Conservation (phyloP, 2,329 filamentous ascomycete genomes). For the Podosphaera leucotricha region DNA sequence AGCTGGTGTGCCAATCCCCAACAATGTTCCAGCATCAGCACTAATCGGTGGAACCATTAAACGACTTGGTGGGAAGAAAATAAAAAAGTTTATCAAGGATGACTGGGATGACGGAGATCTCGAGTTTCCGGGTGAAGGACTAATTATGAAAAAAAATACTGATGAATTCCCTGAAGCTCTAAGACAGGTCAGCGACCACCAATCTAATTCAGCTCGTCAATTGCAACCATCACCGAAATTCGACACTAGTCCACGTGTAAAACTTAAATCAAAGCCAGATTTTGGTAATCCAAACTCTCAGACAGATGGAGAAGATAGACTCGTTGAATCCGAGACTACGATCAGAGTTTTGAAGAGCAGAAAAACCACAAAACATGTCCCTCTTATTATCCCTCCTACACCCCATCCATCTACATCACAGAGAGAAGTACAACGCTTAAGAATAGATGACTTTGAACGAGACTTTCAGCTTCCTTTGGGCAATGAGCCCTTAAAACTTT, state of each 20-base stretch:
- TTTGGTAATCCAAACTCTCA: conserved; percentile 22
- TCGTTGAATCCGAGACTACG: conserved; percentile 38
- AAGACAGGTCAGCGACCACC: conserved; percentile 29
- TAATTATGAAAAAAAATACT: conserved; percentile 41
- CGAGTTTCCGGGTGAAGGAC: conserved; percentile 37
- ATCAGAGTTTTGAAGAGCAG: conserved; percentile 43
- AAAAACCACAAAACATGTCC: conserved; percentile 25
- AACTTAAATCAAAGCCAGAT: conserved; percentile 9
- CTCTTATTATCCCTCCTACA: conserved; percentile 32
- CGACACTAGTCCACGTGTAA: conserved; percentile 8
- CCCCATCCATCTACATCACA: conserved; percentile 16
- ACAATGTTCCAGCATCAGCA: conserved; percentile 69
- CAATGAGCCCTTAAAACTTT: conserved; percentile 37
- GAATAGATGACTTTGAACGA: conserved; percentile 44
- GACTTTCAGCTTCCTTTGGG: conserved; percentile 50
- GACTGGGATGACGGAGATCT: conserved; percentile 64
- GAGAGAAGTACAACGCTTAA: conserved; percentile 15
- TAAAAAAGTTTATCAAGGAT: conserved; percentile 50
- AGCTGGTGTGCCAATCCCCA: conserved; percentile 76
- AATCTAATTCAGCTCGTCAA: conserved; percentile 27
- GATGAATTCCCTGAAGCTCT: conserved; percentile 42
- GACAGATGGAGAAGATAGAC: conserved; percentile 36
- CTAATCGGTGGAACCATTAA: conserved; percentile 85
- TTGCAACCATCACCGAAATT: conserved; percentile 15
- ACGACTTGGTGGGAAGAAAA: conserved; percentile 52